Conservation (phyloP, 805 yeast species). For the Geotrichum ghanense region DNA sequence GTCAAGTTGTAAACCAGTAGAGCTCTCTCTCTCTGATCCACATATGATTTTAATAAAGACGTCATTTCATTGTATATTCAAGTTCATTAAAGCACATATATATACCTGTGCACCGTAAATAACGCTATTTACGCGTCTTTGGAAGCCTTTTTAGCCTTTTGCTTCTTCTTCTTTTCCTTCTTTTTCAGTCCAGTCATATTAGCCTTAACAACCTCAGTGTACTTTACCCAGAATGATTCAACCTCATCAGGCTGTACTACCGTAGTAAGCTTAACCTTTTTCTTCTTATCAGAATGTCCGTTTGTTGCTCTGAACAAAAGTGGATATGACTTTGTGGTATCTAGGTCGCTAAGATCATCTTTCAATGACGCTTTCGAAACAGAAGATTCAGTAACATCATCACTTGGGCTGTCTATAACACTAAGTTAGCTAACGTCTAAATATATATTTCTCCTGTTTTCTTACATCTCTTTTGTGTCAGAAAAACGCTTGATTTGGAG, state of each 20-base stretch:
- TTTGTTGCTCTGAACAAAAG: conserved; percentile 58
- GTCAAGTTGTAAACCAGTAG: too few relatives aligned
- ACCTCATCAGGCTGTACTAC: conserved; percentile 51
- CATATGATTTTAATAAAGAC: too few relatives aligned
- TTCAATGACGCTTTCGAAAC: not conserved
- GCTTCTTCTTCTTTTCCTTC: conserved; percentile 70
- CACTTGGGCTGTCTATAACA: not conserved
- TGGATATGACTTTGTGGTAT: conserved; percentile 32
- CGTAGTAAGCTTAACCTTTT: conserved; percentile 57
- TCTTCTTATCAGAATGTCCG: conserved; percentile 39
- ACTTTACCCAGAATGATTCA: conserved; percentile 67
- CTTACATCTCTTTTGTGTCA: conserved; percentile 1
- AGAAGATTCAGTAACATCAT: not conserved
- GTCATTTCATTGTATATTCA: too few relatives aligned
- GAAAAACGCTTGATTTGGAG: not conserved
- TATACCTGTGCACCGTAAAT: too few relatives aligned
- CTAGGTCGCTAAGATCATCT: not conserved
- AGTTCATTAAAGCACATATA: too few relatives aligned
- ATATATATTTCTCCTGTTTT: conserved; percentile 4
- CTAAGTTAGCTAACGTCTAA: not conserved
- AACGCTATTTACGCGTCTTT: too few relatives aligned
- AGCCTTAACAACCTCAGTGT: conserved; percentile 53
- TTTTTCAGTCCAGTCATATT: conserved; percentile 70
- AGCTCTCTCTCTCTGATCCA: too few relatives aligned
- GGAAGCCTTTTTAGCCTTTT: conserved; percentile 35